phyloP scores from a whole-genome alignment of 2,329 filamentous ascomycete species.

The Penicillium sp. region DNA sequence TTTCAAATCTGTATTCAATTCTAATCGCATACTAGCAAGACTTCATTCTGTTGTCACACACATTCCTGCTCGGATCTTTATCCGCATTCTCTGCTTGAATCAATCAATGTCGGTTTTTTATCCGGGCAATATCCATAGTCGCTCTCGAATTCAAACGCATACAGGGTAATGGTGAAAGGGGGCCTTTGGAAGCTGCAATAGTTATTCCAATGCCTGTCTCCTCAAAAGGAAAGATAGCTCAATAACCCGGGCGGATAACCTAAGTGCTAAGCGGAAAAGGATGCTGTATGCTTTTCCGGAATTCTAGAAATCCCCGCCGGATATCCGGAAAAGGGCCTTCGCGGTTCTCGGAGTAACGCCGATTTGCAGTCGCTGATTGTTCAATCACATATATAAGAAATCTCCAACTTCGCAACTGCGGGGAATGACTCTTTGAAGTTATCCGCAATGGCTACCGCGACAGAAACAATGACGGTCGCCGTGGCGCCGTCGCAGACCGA shows the following conservation, averaged over 20 bases:
- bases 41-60: background rate
- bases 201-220: no score
- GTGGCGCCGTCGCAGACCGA: constrained; percentile 8
- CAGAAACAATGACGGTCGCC: constrained; percentile 9
- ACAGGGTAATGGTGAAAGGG: no score
- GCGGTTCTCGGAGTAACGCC: background rate
- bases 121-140: background rate
- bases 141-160: no score
- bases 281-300: background rate
- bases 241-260: rapidly evolving
- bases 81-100: background rate
- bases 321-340: background rate
- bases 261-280: background rate
- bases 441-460: background rate
- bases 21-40: no score
- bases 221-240: background rate
- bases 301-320: background rate
- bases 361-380: background rate
- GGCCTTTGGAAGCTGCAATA: no score
- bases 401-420: background rate
- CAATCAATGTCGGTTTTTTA: background rate
- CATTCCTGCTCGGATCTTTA: background rate
- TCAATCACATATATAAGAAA: background rate
- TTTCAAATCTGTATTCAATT: no score
- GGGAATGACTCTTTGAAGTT: background rate